Evolutionary conservation across 163 green algal species (phyloP), one percentile per base, ranked within the genome.

Genomic region (Scenedesmus sp.): DNA sequence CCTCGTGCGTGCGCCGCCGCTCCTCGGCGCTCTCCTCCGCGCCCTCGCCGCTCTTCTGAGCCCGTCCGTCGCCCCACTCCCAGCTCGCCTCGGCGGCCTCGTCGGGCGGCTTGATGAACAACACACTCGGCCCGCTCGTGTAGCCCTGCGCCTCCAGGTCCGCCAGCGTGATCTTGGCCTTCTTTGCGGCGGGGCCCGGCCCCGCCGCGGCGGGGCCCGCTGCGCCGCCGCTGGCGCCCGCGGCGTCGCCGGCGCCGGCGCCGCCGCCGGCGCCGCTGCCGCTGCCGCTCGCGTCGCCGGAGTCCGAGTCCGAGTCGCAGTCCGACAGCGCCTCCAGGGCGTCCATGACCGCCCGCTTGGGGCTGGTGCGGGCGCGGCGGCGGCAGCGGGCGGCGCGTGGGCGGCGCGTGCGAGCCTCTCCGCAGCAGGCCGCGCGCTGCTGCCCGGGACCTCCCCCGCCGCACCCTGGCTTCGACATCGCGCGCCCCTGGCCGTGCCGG

Each of bases 101-200:
- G 26, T 73, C 63, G 15, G 74, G 74, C 18, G 74, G 63, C 24
- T 81, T 81, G 33, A 81, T 81, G 60, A 62, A 81, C 50, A 81
- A 26, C 26, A 81, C 74, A 24, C 45, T 67, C 1, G 63, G 74
- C 1, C 74, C 74, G 14, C 34, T 34, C 17, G 44, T 36, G 51
- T 75, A 81, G 31, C 74, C 74, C 36, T 66, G 50, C 33, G 60
- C 63, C 18, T 81, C 42, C 13, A 81, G 42, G 26, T 81, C 73
- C 15, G 58, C 63, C 26, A 77, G 20, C 33, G 69, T 67, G 34
- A 77, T 77, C 9, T 65, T 34, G 20, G 50, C 48, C 31, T 56
- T 67, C 54, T 47, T 47, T 47, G n/a, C n/a, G n/a, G n/a, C n/a
- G n/a, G n/a, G n/a, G n/a, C n/a, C n/a, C n/a, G n/a, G n/a, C n/a